phyloP scores from a whole-genome alignment of 352 stramenopile species.

The Phytophthora pistaciae region DNA sequence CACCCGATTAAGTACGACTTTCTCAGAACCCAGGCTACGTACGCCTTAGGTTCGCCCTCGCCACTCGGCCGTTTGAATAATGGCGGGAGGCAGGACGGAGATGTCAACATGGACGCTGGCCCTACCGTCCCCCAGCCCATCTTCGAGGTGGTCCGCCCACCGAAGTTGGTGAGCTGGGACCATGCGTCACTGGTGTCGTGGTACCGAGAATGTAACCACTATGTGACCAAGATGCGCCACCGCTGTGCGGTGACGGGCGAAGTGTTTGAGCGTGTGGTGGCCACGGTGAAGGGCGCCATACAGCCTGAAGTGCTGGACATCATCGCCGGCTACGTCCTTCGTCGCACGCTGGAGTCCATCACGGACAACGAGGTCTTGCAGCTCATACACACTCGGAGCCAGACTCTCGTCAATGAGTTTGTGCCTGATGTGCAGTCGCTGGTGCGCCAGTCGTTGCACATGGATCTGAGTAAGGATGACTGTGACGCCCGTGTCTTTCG shows the following conservation, averaged over 20 bases:
- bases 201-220: conserved; percentile 1
- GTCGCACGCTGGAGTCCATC: background rate
- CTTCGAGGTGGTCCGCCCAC: background rate
- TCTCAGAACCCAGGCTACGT: background rate
- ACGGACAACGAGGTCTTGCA: background rate
- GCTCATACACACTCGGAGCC: background rate
- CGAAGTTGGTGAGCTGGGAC: background rate
- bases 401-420: background rate
- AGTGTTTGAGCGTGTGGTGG: background rate
- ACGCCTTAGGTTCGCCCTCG: background rate
- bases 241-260: background rate
- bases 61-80: background rate
- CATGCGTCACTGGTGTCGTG: background rate
- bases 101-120: background rate
- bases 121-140: background rate
- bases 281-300: conserved; percentile 1
- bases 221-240: conserved; percentile 1
- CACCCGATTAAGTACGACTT: background rate
- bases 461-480: background rate
- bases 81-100: background rate
- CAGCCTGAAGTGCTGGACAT: background rate
- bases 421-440: background rate
- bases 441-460: background rate
- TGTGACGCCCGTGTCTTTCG: background rate
- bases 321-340: background rate